Conservation (phyloP, 768 basidiomycete genomes). For the Tylopilus cervinicoccineus region DNA sequence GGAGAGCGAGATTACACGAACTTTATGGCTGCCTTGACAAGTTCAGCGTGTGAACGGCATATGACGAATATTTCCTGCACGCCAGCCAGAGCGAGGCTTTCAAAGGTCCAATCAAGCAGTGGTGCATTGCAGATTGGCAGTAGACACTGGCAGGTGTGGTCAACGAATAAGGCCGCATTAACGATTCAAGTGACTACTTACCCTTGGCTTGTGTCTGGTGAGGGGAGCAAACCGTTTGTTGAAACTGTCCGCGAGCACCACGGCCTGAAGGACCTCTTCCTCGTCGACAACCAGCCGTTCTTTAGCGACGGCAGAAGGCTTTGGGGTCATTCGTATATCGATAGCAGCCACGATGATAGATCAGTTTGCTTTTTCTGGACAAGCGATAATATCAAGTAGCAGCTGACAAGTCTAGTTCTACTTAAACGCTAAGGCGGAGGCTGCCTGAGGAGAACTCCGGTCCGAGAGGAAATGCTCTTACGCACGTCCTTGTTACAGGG, state of each 20-base stretch:
- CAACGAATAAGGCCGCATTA: constrained; percentile 11
- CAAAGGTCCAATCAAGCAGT: constrained; percentile 94
- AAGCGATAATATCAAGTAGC: no score
- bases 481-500: no score
- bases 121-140: constrained; percentile 93
- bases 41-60: constrained; percentile 85
- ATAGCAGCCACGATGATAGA: not conserved
- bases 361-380: no score
- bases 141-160: constrained; percentile 58
- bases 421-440: no score
- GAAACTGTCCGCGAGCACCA: constrained; percentile 95
- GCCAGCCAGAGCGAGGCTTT: constrained; percentile 89
- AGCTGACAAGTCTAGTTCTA: no score
- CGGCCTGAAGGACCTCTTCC: constrained; percentile 88
- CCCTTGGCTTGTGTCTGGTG: constrained; percentile 84
- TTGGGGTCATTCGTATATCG: constrained; percentile 57
- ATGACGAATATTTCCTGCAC: constrained; percentile 96
- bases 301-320: constrained; percentile 48
- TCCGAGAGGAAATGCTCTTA: no score
- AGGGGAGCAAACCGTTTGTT: constrained; percentile 90
- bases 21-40: constrained; percentile 83
- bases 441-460: no score
- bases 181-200: constrained; percentile 35
- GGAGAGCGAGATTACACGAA: constrained; percentile 35
- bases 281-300: constrained; percentile 67